Conservation (phyloP, 768 basidiomycete species). For the Daedaleopsis nitida region DNA sequence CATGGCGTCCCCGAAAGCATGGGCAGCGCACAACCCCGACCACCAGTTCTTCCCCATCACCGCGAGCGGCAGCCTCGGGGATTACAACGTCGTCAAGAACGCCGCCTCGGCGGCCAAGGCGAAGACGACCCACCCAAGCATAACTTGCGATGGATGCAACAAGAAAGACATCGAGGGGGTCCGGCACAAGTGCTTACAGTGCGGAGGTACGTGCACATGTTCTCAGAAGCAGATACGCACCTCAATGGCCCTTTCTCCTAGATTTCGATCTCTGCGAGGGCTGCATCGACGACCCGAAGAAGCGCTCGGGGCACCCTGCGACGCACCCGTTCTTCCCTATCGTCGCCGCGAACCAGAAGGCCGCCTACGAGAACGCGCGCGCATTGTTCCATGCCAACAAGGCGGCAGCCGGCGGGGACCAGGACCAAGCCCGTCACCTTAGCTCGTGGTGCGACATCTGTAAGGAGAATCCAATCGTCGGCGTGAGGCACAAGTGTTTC, state of each 20-base stretch:
- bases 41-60: conserved; percentile 22
- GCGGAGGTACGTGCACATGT: conserved; percentile 38
- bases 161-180: conserved; percentile 17
- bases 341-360: neutral
- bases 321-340: conserved; percentile 26
- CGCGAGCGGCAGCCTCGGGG: neutral
- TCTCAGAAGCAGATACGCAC: neutral
- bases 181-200: conserved; percentile 57
- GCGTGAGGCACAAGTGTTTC: conserved; percentile 46
- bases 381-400: neutral
- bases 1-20: conserved; percentile 8
- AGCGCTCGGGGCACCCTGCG: conserved; percentile 11
- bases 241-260: neutral
- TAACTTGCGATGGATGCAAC: conserved; percentile 64
- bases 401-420: neutral
- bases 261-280: conserved; percentile 25
- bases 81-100: conserved; percentile 9
- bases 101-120: neutral
- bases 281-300: conserved; percentile 11
- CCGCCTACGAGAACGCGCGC: conserved; percentile 8
- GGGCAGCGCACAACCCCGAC: conserved; percentile 6
- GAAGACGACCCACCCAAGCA: conserved; percentile 6
- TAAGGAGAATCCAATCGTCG: neutral
- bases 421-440: neutral
- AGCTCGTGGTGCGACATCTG: neutral